Evolutionary conservation across 768 basidiomycete genomes (phyloP).

Genomic region (Asterophora parasitica): DNA sequence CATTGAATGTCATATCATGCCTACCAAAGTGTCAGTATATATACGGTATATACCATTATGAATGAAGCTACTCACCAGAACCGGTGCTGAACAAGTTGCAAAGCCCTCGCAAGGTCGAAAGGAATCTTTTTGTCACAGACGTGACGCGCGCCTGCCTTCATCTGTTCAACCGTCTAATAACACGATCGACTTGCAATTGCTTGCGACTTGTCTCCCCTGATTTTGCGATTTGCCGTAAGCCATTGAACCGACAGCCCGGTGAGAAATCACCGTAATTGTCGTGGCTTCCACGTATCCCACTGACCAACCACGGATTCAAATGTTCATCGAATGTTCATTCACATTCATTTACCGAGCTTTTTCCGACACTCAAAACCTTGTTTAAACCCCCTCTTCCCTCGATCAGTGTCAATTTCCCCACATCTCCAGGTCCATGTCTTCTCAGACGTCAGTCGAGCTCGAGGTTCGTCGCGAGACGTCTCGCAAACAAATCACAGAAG

Average conservation of each 20-base stretch:
- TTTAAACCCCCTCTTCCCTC: not conserved
- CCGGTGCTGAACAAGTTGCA: not conserved
- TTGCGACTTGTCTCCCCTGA: no score
- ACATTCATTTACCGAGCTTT: constrained; percentile 1
- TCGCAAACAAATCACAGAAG: constrained; percentile 12
- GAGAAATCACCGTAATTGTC: not conserved
- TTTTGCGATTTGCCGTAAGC: not conserved
- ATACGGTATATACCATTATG: not conserved
- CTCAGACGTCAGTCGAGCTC: constrained; percentile 5
- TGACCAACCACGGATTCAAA: not conserved
- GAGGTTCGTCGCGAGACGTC: constrained; percentile 5
- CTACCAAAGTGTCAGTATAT: not conserved
- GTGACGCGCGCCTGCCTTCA: no score
- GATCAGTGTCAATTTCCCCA: not conserved
- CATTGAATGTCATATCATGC: constrained; percentile 10
- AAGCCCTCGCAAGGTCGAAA: not conserved
- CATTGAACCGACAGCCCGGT: not conserved
- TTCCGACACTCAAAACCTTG: not conserved
- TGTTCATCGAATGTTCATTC: not conserved
- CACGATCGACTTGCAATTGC: no score
- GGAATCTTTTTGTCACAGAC: not conserved
- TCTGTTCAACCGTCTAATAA: no score
- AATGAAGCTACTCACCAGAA: not conserved
- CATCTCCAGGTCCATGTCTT: not conserved
- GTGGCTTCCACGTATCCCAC: constrained; percentile 1